Evolutionary conservation across 2,329 filamentous ascomycete species (phyloP), one percentile per base, ranked within the genome.

Genomic region (Paraphoma sp.): DNA sequence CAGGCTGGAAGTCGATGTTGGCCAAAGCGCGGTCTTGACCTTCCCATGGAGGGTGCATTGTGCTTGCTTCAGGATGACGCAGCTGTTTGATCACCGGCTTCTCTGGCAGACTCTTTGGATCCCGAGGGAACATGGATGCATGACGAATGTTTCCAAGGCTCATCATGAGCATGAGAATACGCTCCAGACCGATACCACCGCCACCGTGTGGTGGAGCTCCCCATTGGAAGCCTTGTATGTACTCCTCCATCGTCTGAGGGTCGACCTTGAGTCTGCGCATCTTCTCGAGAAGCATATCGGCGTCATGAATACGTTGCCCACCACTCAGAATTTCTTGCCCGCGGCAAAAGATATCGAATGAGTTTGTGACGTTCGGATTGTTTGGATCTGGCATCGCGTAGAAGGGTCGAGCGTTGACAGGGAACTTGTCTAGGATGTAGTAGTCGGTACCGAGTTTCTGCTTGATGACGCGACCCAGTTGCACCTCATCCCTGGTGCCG

Each of bases 381-480:
- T 88, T 82, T 1, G 89, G 85, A 60, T 96, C 91, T 29, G 89
- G 89, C 85, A 96, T 93, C 1, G 93, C 92, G 72, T 97, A 97
- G 78, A 97, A 97, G 0, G 93, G 93, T 43, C 93, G 87, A 2
- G 91, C 93, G 6, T 87, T 89, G 18, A 86, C 82, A 0, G 93
- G 93, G 81, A 97, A 97, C 72, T 96, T 96, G 83, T 97, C 93
- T 41, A 97, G 84, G 60, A 97, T 89, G 77, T 95, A 97, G 80
- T 96, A 97, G 69, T 97, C 93, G 0, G 93, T 96, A 53, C 86
- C 83, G 70, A 90, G 95, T 79, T 93, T 93, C 72, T 96, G 87
- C 78, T 91, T 94, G 69, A 97, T 87, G 14, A 97, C 81, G 70
- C 91, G 83, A 9, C 94, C 93, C 0, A 97, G 84, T 12, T 91